Conservation (phyloP, 2,329 filamentous ascomycete species). For the Hypocrella siamensis region DNA sequence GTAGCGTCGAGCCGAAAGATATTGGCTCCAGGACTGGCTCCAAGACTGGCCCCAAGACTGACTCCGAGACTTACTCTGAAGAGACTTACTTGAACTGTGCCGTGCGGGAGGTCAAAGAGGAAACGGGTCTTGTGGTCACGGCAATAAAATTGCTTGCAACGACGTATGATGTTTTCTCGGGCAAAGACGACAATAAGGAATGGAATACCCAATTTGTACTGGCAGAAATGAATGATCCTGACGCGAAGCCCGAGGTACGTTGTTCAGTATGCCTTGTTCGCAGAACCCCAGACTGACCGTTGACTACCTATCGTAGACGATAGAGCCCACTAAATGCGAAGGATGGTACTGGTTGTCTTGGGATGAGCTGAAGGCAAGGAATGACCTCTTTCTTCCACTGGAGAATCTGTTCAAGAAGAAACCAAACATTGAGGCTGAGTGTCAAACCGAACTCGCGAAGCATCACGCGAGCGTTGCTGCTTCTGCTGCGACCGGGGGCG, state of each 20-base stretch:
- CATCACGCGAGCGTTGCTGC: too few relatives aligned
- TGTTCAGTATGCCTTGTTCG: neutral
- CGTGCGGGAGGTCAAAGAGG: conserved; percentile 51
- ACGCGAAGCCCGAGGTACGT: conserved; percentile 34
- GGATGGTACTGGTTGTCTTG: conserved; percentile 2
- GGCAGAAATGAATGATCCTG: conserved; percentile 30
- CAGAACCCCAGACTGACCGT: neutral
- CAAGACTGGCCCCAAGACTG: too few relatives aligned
- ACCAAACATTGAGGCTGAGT: neutral
- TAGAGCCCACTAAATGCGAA: conserved; percentile 21
- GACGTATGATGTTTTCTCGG: conserved; percentile 60
- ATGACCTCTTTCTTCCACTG: neutral
- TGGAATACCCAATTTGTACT: conserved; percentile 60
- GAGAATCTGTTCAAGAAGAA: neutral
- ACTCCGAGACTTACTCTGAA: too few relatives aligned
- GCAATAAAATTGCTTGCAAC: conserved; percentile 38
- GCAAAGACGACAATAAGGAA: conserved; percentile 41
- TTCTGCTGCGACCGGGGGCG: too few relatives aligned
- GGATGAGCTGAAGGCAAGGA: neutral
- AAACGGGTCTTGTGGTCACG: conserved; percentile 46
- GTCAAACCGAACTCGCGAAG: neutral
- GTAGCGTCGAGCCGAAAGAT: too few relatives aligned
- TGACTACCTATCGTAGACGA: conserved; percentile 24
- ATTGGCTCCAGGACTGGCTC: too few relatives aligned
- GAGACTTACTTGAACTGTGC: conserved; percentile 50